These are phyloP conservation scores for Naganishia antarctica DNA, from an alignment of 768 basidiomycete species.

Conservation along the genomic window DNA sequence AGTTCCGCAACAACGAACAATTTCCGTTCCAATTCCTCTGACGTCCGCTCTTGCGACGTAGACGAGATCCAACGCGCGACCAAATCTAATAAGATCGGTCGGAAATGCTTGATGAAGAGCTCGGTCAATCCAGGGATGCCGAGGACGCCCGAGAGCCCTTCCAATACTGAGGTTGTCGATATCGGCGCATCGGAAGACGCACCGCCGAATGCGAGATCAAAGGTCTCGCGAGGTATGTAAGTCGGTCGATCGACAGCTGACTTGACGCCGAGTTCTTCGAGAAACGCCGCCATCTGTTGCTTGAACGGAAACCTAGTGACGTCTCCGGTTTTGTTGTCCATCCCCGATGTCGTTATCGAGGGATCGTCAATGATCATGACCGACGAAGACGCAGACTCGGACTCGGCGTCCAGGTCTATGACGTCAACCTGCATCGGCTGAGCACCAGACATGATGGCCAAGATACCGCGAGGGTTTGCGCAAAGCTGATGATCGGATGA, in stretches of 20 bases:
- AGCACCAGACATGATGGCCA: slow-evolving; percentile 11
- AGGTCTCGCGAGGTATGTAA: background rate
- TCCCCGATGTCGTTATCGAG: background rate
- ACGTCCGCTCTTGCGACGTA: slow-evolving; percentile 47
- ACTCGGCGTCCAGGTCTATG: slow-evolving; percentile 16
- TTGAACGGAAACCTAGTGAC: slow-evolving; percentile 4
- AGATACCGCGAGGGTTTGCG: background rate
- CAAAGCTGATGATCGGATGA: slow-evolving; percentile 13
- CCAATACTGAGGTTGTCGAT: background rate
- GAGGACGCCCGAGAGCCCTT: slow-evolving; percentile 59
- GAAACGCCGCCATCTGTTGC: background rate
- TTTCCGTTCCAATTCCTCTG: slow-evolving; percentile 39
- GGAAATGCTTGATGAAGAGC: slow-evolving; percentile 61
- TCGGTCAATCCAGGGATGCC: slow-evolving; percentile 61
- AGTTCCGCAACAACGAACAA: slow-evolving; percentile 48
- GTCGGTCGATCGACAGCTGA: slow-evolving; percentile 1
- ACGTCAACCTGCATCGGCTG: slow-evolving; percentile 22
- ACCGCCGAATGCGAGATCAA: slow-evolving; percentile 4
- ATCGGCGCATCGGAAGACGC: background rate
- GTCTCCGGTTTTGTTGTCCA: background rate
- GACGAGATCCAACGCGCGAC: slow-evolving; percentile 75
- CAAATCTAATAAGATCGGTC: slow-evolving; percentile 73
- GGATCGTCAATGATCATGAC: slow-evolving; percentile 19
- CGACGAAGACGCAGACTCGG: slow-evolving; percentile 11
- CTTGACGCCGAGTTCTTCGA: slow-evolving; percentile 17